Conservation (phyloP, 805 yeast species). For the Candida hungchunana region DNA sequence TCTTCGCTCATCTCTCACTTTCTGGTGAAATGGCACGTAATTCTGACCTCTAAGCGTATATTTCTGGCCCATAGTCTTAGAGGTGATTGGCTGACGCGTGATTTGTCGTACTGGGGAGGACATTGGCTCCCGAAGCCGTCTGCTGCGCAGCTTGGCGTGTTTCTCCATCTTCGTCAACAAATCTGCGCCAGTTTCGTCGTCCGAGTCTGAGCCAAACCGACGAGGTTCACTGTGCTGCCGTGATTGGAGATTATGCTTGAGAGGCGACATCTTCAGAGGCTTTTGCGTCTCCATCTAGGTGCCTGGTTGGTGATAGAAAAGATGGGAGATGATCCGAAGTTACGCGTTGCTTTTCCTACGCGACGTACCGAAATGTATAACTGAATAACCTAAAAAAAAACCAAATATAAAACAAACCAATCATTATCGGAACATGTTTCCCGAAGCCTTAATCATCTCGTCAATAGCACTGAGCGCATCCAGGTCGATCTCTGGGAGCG, state of each 20-base stretch:
- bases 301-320: too few species aligned
- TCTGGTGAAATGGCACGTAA: conserved; percentile 20
- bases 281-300: too few species aligned
- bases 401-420: too few species aligned
- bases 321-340: background rate
- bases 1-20: conserved; percentile 13
- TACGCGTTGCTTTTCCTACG: background rate
- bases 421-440: conserved; percentile 4
- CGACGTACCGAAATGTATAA: too few species aligned
- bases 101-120: conserved; percentile 12
- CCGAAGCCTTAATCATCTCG: conserved; percentile 22
- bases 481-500: conserved; percentile 24
- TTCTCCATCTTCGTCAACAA: conserved; percentile 7
- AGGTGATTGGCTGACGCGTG: conserved; percentile 1
- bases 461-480: conserved; percentile 24
- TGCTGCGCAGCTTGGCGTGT: conserved; percentile 2
- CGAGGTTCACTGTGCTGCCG: background rate
- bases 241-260: background rate
- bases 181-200: conserved; percentile 3
- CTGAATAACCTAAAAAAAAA: too few species aligned
- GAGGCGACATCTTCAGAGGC: conserved; percentile 1
- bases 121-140: conserved; percentile 11
- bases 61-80: conserved; percentile 15
- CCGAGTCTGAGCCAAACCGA: conserved; percentile 2
- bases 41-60: conserved; percentile 21